phyloP scores from a whole-genome alignment of 306 rosid genomes.

The Gynostemma pentaphyllum region DNA sequence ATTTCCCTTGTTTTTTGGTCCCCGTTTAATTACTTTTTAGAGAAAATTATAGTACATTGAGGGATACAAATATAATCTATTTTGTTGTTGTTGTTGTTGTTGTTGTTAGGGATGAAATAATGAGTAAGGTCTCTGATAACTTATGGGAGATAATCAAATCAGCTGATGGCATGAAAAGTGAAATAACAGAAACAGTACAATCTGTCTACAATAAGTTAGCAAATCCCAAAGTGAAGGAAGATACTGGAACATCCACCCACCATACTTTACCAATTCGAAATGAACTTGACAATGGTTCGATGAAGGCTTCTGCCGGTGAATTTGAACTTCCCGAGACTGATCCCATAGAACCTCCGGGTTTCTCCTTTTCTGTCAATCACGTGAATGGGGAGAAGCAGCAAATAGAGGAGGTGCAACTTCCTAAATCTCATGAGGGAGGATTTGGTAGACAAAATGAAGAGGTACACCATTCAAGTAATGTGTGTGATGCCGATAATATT shows the following conservation, averaged over 20 bases:
- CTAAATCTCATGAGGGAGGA: conserved; percentile 17
- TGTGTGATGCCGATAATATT: conserved; percentile 19
- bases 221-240: conserved; percentile 37
- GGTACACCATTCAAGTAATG: conserved; percentile 20
- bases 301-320: conserved; percentile 20
- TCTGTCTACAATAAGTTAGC: conserved; percentile 57
- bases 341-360: conserved; percentile 56
- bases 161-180: conserved; percentile 57
- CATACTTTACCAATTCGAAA: conserved; percentile 17
- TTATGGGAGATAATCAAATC: conserved; percentile 81
- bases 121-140: conserved; percentile 63
- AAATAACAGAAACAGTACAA: conserved; percentile 67
- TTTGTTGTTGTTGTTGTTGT: too few species aligned
- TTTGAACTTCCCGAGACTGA: conserved; percentile 30
- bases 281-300: conserved; percentile 22
- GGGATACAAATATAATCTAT: background rate
- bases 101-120: conserved; percentile 45
- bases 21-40: background rate
- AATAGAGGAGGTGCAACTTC: conserved; percentile 19
- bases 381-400: conserved; percentile 20
- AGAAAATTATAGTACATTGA: background rate
- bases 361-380: conserved; percentile 30
- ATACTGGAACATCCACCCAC: conserved; percentile 20
- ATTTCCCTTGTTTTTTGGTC: background rate
- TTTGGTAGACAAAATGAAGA: conserved; percentile 24